These are phyloP conservation scores for Termitomyces sp. DNA, from an alignment of 768 basidiomycete genomes.

Conservation along the genomic window DNA sequence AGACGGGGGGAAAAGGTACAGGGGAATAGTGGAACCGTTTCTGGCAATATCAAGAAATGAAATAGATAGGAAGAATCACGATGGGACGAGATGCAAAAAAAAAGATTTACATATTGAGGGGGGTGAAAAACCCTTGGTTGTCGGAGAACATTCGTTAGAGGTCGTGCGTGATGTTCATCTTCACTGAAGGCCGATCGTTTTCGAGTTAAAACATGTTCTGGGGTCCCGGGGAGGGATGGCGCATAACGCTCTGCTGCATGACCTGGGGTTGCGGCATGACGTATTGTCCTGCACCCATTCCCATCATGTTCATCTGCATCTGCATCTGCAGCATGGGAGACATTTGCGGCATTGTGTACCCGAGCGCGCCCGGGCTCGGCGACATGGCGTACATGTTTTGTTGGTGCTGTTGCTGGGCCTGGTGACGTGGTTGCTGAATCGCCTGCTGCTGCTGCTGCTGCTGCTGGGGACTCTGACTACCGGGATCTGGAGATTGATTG, in stretches of 20 bases:
- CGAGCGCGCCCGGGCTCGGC: conserved; percentile 43
- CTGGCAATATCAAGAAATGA: not conserved
- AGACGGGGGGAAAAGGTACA: not conserved
- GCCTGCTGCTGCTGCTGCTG: conserved; percentile 26
- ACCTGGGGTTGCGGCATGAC: conserved; percentile 56
- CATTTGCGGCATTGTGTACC: conserved; percentile 56
- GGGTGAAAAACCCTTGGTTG: not conserved
- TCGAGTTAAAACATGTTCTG: conserved; percentile 23
- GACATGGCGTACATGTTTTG: conserved; percentile 44
- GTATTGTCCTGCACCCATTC: conserved; percentile 42
- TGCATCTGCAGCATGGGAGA: conserved; percentile 59
- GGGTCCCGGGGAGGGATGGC: conserved; percentile 47
- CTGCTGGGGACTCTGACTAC: conserved; percentile 35
- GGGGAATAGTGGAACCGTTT: not conserved
- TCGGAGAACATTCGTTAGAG: not conserved
- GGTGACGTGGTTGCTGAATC: conserved; percentile 22
- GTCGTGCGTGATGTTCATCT: not conserved
- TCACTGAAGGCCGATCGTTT: not conserved
- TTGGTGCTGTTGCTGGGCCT: conserved; percentile 32
- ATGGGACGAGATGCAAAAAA: not conserved
- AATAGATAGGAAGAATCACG: not conserved
- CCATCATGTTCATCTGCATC: conserved; percentile 48
- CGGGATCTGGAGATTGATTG: conserved; percentile 26
- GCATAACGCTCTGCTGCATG: conserved; percentile 86
- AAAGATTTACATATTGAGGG: not conserved